Base-by-base conservation (phyloP, 1,284 basidiomycete genomes). In the Apiotrichum veenhuisii region DNA sequence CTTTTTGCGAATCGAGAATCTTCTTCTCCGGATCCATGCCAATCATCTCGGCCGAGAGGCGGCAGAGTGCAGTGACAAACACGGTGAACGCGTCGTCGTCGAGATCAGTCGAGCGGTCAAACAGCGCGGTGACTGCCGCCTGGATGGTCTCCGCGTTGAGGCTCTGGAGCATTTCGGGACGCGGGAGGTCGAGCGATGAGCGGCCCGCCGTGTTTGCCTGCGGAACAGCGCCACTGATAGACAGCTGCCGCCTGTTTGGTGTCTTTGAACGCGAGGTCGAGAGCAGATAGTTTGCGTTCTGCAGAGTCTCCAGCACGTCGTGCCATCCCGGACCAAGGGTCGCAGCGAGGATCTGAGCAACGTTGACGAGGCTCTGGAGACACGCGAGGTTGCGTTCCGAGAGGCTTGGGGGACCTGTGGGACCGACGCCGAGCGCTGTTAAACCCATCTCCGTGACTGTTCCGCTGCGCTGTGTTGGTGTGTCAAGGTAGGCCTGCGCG, bases 271-370 rank as follows among this genome's bases (percentile, higher is more conserved):
- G 52, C 8, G 17, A 26, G 50, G 83, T 79, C 3, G 84, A 83
- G 27, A 96, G 80, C 18, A 96, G 89, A 68, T 91, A 92, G 64
- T 94, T 91, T 8, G 92, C 91, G 65, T 93, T 95, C 76, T 96
- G 92, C 37, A 96, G 77, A 1, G 87, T 85, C 69, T 96, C 92
- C 46, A 98, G 82, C 9, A 98, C 84, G 45, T 87, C 83, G 70
- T 91, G 92, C 95, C 95, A 98, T 61, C 88, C 90, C 38, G 85
- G 82, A 12, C 87, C 91, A 0, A 98, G 82, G 53, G 85, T 88
- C 0, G 88, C 88, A 0, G 89, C 89, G 4, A 98, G 82, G 68
- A 89, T 89, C 50, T 91, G 80, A 0, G 89, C 86, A 57, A 88
- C 87, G 0, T 84, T 81, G 12, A 96, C 81, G 47, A 94, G 80